These are phyloP conservation scores for Pyrenophora graminea DNA, from an alignment of 2,329 filamentous ascomycete genomes.

Conservation along the genomic window DNA sequence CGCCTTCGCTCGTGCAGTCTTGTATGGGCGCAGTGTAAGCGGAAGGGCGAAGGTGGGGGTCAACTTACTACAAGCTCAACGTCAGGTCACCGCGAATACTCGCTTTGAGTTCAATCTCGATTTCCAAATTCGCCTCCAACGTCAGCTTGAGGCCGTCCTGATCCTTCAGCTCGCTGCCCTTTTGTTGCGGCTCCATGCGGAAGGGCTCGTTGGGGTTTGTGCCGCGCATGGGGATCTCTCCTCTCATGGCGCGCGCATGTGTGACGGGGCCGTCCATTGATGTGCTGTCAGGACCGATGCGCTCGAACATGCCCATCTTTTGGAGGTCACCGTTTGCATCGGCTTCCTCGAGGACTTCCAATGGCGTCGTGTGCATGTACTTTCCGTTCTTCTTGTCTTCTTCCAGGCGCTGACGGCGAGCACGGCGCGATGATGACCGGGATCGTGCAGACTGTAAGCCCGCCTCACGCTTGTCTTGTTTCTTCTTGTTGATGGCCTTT, in stretches of 20 bases:
- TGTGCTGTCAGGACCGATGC: conserved; percentile 60
- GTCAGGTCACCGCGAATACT: conserved; percentile 84
- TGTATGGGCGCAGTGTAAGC: conserved; percentile 14
- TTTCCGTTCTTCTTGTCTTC: conserved; percentile 53
- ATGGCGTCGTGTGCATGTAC: conserved; percentile 56
- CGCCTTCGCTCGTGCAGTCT: conserved; percentile 13
- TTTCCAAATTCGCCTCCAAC: conserved; percentile 77
- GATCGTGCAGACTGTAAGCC: conserved; percentile 51
- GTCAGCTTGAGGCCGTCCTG: conserved; percentile 71
- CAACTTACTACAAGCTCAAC: conserved; percentile 73
- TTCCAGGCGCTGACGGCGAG: conserved; percentile 53
- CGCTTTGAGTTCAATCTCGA: conserved; percentile 84
- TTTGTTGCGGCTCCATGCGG: conserved; percentile 48
- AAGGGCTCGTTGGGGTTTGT: conserved; percentile 57
- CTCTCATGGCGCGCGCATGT: conserved; percentile 57
- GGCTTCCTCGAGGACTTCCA: conserved; percentile 57
- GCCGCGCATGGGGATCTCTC: conserved; percentile 59
- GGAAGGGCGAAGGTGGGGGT: conserved; percentile 7
- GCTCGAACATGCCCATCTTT: conserved; percentile 58
- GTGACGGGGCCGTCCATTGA: conserved; percentile 63
- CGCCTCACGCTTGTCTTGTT: conserved; percentile 45
- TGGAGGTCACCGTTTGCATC: conserved; percentile 55
- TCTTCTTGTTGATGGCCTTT: conserved; percentile 50
- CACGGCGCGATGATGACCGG: conserved; percentile 53
- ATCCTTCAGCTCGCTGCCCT: conserved; percentile 51